These are phyloP conservation scores for Kwoniella bestiolae DNA, from an alignment of 768 basidiomycete genomes.

Conservation along the genomic window DNA sequence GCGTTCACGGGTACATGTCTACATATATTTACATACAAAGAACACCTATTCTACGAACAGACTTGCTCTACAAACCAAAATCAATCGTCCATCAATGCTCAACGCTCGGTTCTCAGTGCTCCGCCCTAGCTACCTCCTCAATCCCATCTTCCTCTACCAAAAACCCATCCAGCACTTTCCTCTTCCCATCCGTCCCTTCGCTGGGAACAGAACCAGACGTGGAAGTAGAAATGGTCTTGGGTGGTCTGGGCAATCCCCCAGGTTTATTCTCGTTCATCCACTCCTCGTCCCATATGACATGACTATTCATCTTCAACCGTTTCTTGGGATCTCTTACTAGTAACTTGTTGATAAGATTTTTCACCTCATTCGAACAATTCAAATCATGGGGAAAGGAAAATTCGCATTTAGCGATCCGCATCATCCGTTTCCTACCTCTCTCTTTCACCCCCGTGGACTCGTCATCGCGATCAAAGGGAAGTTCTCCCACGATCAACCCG, in stretches of 20 bases:
- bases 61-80: too few species aligned
- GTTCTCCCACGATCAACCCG: conserved; percentile 69
- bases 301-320: conserved; percentile 63
- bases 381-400: conserved; percentile 66
- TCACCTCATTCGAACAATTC: conserved; percentile 47
- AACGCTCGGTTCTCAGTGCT: not conserved
- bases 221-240: not conserved
- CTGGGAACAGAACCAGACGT: not conserved
- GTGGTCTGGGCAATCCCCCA: conserved; percentile 2
- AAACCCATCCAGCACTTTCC: conserved; percentile 43
- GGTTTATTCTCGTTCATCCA: conserved; percentile 60
- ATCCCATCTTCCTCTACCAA: conserved; percentile 42
- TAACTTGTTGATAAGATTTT: conserved; percentile 65
- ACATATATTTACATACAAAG: too few species aligned
- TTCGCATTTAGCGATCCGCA: conserved; percentile 79
- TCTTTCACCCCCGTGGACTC: conserved; percentile 19
- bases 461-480: conserved; percentile 68
- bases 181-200: not conserved
- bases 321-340: conserved; percentile 70
- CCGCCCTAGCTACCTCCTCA: conserved; percentile 33
- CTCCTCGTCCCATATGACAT: conserved; percentile 66
- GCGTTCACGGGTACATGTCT: too few species aligned
- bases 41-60: too few species aligned
- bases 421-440: conserved; percentile 59
- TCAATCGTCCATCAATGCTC: not conserved